Evolutionary conservation across 2,329 filamentous ascomycete genomes (phyloP).

Genomic region (Exophiala oligosperma): DNA sequence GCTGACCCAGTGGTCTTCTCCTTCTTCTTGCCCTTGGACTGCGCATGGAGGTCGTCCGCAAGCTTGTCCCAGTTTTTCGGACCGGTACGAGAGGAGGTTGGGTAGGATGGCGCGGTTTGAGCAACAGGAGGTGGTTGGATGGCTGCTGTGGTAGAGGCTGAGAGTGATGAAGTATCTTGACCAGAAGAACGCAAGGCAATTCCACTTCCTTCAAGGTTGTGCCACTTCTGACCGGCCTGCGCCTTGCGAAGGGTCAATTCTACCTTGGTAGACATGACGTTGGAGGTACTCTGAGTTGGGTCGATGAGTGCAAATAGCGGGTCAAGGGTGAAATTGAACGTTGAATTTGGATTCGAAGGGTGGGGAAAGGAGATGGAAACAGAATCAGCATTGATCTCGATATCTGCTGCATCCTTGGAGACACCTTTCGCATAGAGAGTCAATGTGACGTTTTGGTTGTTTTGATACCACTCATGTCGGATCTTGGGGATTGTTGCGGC

Average conservation of each 20-base stretch:
- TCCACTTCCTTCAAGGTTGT: slow-evolving; percentile 52
- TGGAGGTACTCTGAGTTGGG: slow-evolving; percentile 58
- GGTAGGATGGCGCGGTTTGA: slow-evolving; percentile 64
- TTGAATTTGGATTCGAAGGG: slow-evolving; percentile 45
- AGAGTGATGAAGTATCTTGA: slow-evolving; percentile 14
- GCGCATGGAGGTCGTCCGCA: slow-evolving; percentile 50
- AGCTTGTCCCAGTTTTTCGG: slow-evolving; percentile 93
- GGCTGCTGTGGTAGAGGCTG: slow-evolving; percentile 22
- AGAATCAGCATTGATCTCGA: slow-evolving; percentile 35
- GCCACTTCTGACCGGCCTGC: slow-evolving; percentile 67
- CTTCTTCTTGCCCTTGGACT: slow-evolving; percentile 35
- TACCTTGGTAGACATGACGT: slow-evolving; percentile 74
- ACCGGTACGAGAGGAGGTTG: slow-evolving; percentile 79
- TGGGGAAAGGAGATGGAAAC: slow-evolving; percentile 62
- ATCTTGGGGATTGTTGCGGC: slow-evolving; percentile 53
- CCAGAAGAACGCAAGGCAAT: slow-evolving; percentile 28
- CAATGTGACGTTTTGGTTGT: slow-evolving; percentile 59
- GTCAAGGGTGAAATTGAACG: slow-evolving; percentile 63
- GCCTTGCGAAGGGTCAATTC: slow-evolving; percentile 74
- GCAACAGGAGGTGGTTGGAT: slow-evolving; percentile 19
- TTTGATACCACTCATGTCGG: slow-evolving; percentile 70
- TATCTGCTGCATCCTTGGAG: slow-evolving; percentile 24
- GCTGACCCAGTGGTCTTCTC: slow-evolving; percentile 39
- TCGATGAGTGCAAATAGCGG: slow-evolving; percentile 69
- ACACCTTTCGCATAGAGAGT: slow-evolving; percentile 67